Evolutionary conservation across 805 yeast genomes (phyloP), one percentile per base, ranked within the genome.

Genomic region (Pichia cephalocereana): DNA sequence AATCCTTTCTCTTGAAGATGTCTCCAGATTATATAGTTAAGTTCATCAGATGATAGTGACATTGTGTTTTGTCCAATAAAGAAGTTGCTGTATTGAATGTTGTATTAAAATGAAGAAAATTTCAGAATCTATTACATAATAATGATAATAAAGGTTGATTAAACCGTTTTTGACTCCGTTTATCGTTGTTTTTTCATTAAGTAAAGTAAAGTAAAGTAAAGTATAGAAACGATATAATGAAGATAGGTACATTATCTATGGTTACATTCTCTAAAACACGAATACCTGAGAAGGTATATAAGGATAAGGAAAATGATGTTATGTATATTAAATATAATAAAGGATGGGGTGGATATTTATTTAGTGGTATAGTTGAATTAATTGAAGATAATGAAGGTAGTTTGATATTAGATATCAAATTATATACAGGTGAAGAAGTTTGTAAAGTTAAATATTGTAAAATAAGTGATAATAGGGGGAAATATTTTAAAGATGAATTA

Each of bases 21-120:
- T 52, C 97, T 70, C 96, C 96, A 93, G 46, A 91, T 78, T 56
- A 93, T 74, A 62, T 91, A 91, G 70, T 91, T 93, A 47, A 91
- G 76, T 65, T 89, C 95, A 49, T 76, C 80, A 48, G 93, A 83
- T 6, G 93, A 77, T 44, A 91, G 68, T 27, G 95, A 83, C 96
- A 88, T 32, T 32, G 15, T 37, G 23, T 4, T 11, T 30, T 10
- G 32, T 23, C 32, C 32, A 30, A 30, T 30, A 30, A 30, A 30
- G 32, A 30, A 19, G 23, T 19, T 19, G 23, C 4, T 19, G 23
- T 19, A 4, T 19, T 19, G 2, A 19, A 19, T 3, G 23, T 19
- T 3, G 23, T 19, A 19, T 19, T 19, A 19, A 3, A 19, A 19
- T 19, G 2, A 19, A 19, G 23, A 19, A 19, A 19, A 19, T 19